Conservation (phyloP, 2,329 filamentous ascomycete species). For the Paecilomyces sp. region DNA sequence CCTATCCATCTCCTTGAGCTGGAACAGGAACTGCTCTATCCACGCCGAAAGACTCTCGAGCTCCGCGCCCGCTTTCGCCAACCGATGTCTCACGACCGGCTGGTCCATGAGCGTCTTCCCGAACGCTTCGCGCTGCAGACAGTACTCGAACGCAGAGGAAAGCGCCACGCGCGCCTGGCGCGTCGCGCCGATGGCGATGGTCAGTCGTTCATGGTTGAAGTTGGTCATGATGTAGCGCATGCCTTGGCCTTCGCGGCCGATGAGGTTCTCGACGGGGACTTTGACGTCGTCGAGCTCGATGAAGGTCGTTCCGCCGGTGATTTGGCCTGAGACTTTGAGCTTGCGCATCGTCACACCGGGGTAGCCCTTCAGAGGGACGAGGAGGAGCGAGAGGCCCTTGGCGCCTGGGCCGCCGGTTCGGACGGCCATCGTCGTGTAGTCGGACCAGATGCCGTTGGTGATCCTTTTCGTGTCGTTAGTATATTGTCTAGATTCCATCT, state of each 20-base stretch:
- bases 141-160: constrained; percentile 54
- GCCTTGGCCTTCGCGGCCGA: constrained; percentile 62
- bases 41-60: constrained; percentile 66
- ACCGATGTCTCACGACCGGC: constrained; percentile 64
- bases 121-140: constrained; percentile 60
- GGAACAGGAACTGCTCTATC: constrained; percentile 64
- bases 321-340: constrained; percentile 59
- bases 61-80: constrained; percentile 62
- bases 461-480: constrained; percentile 40
- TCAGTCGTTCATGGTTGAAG: constrained; percentile 71
- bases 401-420: constrained; percentile 61
- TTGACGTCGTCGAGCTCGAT: constrained; percentile 70
- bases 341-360: constrained; percentile 62
- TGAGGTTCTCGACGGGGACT: constrained; percentile 62
- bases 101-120: constrained; percentile 65
- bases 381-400: constrained; percentile 56
- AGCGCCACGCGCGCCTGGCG: constrained; percentile 57
- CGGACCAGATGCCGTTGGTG: constrained; percentile 64
- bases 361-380: constrained; percentile 62
- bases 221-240: constrained; percentile 73
- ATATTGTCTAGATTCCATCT: background rate
- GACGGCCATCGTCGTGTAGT: constrained; percentile 65
- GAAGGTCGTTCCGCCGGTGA: constrained; percentile 62
- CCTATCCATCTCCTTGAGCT: constrained; percentile 54
- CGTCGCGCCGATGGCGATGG: constrained; percentile 58